phyloP scores from a whole-genome alignment of 2,329 filamentous ascomycete genomes.

The Seiridium unicorne region DNA sequence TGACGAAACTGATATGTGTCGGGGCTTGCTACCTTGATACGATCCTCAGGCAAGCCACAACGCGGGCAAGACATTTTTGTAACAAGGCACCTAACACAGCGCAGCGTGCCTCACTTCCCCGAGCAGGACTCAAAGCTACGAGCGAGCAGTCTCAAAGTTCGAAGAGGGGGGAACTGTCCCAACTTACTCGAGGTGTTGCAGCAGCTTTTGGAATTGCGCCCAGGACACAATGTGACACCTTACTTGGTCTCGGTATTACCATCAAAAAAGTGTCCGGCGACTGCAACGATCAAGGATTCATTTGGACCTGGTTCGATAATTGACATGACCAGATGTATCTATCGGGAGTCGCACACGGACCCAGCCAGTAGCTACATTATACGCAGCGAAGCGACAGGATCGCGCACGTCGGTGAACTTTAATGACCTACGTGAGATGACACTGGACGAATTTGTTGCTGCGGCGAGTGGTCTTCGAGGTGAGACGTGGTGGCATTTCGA shows the following conservation, averaged over 20 bases:
- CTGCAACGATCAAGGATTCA: conserved; percentile 50
- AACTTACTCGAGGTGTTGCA: conserved; percentile 71
- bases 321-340: conserved; percentile 56
- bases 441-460: conserved; percentile 52
- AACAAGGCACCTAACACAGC: conserved; percentile 3
- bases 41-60: conserved; percentile 56
- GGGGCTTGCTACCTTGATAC: conserved; percentile 72
- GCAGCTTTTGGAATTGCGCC: conserved; percentile 47
- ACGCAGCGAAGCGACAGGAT: conserved; percentile 55
- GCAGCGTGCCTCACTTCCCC: conserved; percentile 65
- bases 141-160: conserved; percentile 54
- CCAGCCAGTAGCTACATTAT: conserved; percentile 70
- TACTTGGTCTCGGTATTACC: conserved; percentile 57
- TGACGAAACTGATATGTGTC: conserved; percentile 60
- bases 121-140: conserved; percentile 71
- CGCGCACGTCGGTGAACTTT: conserved; percentile 69
- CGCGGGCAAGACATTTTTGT: conserved; percentile 10
- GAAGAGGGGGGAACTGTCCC: conserved; percentile 71
- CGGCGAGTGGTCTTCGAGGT: conserved; percentile 35
- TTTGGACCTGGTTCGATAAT: conserved; percentile 44
- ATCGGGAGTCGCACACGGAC: conserved; percentile 50
- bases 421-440: conserved; percentile 70
- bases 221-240: conserved; percentile 24
- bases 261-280: conserved; percentile 45
- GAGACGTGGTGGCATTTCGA: conserved; percentile 71